phyloP scores from a whole-genome alignment of 1,284 basidiomycete species.

The Tranzscheliella williamsii region DNA sequence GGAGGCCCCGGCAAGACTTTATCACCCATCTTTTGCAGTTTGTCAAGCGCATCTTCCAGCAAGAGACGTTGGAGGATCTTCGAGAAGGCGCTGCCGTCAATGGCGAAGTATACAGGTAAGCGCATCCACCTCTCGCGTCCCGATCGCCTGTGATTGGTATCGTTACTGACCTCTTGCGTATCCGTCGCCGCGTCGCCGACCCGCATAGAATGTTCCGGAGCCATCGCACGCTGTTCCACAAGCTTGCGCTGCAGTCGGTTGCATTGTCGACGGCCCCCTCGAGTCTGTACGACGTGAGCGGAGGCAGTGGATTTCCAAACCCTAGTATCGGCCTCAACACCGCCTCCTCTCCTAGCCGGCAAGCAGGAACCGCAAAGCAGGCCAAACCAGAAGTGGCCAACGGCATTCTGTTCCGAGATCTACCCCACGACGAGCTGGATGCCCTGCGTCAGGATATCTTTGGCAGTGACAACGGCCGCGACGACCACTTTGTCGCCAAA shows the following conservation, averaged over 20 bases:
- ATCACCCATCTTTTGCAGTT: conserved; percentile 32
- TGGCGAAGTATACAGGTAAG: conserved; percentile 25
- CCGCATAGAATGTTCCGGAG: conserved; percentile 20
- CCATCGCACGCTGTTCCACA: conserved; percentile 37
- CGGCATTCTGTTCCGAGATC: conserved; percentile 24
- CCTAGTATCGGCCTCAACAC: conserved; percentile 19
- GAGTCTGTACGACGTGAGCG: conserved; percentile 38
- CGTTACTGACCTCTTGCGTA: too few species aligned
- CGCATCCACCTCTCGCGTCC: not conserved
- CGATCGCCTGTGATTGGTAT: not conserved
- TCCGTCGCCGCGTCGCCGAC: too few species aligned
- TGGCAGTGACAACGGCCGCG: conserved; percentile 6
- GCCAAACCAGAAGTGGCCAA: conserved; percentile 17
- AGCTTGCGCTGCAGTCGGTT: conserved; percentile 43
- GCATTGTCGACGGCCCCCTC: conserved; percentile 32
- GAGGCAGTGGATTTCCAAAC: conserved; percentile 36
- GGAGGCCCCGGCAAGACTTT: conserved; percentile 31
- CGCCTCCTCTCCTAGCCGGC: not conserved
- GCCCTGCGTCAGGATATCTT: conserved; percentile 22
- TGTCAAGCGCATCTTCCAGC: conserved; percentile 25
- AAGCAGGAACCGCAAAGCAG: not conserved
- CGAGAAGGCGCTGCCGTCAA: conserved; percentile 32
- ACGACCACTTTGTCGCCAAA: too few species aligned
- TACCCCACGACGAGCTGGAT: conserved; percentile 9
- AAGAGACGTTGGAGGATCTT: conserved; percentile 16